Evolutionary conservation across 805 yeast genomes (phyloP), one percentile per base, ranked within the genome.

Genomic region (Naumovozyma castellii): DNA sequence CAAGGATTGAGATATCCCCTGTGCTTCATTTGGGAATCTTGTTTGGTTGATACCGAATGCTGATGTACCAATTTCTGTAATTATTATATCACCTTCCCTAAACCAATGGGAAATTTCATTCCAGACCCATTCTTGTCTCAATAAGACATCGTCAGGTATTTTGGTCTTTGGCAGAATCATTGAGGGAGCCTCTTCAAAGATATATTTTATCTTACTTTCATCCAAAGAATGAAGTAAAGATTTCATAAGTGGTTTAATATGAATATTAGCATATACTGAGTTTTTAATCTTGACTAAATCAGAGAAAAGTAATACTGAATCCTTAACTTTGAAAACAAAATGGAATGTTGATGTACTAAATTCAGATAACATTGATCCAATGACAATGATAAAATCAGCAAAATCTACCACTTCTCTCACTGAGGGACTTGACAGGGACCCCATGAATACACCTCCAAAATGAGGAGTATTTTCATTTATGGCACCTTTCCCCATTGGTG

Each of bases 401-500:
- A 68, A 54, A 60, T 81, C 87, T 31, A 80, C 84, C n/a, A 75
- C 69, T 45, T 72, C 76, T 53, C 76, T 75, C 33, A 80, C 84
- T 43, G 72, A 76, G 32, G 84, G 84, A 34, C 65, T 63, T 6
- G 92, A 78, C 46, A 84, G 65, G 3, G 80, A 69, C 41, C 94
- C 94, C 32, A 80, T 79, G 50, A 83, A 83, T 35, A 79, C 83
- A 58, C 94, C 94, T 42, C 81, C 83, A 57, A 74, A 84, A 59
- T 81, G 66, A 35, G 73, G 70, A 49, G 73, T 67, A 39, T 66
- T 68, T 63, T 83, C 94, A 59, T 80, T 75, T 45, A 82, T 72
- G 5, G 74, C 67, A 37, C 84, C 79, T 61, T 84, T 84, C 57
- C 90, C 94, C 88, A 83, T 82, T 43, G 94, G 92, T 16, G 94